These are phyloP conservation scores for Decorospora gaudefroyi DNA, from an alignment of 2,329 filamentous ascomycete species.

Conservation along the genomic window DNA sequence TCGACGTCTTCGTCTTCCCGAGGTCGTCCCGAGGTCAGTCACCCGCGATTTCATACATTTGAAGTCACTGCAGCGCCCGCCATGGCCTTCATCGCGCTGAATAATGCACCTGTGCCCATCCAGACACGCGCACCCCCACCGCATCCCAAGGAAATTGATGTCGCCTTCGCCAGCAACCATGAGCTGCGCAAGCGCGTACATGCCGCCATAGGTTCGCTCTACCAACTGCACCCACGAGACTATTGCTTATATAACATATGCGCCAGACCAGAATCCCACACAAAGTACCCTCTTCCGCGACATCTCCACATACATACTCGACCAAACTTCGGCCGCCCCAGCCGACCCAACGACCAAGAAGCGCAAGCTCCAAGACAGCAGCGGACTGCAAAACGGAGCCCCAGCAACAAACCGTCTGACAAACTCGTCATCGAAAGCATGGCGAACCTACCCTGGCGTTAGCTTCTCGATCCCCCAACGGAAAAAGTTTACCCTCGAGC, in stretches of 20 bases:
- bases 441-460: constrained; percentile 52
- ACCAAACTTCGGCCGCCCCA: constrained; percentile 27
- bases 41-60: too few relatives aligned
- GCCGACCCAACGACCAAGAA: constrained; percentile 45
- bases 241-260: too few relatives aligned
- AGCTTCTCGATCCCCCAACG: constrained; percentile 66
- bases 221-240: neutral
- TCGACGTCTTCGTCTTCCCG: constrained; percentile 12
- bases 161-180: constrained; percentile 42
- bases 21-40: too few relatives aligned
- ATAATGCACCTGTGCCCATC: constrained; percentile 14
- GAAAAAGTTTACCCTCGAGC: constrained; percentile 65
- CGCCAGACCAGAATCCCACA: constrained; percentile 38
- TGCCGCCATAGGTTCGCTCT: constrained; percentile 41
- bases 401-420: constrained; percentile 23
- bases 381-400: constrained; percentile 25
- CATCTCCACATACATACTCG: constrained; percentile 45
- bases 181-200: constrained; percentile 47
- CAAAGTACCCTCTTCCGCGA: constrained; percentile 45
- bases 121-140: constrained; percentile 6
- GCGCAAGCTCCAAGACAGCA: constrained; percentile 45
- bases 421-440: constrained; percentile 33
- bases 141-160: constrained; percentile 40
- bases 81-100: constrained; percentile 35
- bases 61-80: constrained; percentile 5